Evolutionary conservation across 805 yeast species (phyloP), one percentile per base, ranked within the genome.

Genomic region (Candida ulmi): DNA sequence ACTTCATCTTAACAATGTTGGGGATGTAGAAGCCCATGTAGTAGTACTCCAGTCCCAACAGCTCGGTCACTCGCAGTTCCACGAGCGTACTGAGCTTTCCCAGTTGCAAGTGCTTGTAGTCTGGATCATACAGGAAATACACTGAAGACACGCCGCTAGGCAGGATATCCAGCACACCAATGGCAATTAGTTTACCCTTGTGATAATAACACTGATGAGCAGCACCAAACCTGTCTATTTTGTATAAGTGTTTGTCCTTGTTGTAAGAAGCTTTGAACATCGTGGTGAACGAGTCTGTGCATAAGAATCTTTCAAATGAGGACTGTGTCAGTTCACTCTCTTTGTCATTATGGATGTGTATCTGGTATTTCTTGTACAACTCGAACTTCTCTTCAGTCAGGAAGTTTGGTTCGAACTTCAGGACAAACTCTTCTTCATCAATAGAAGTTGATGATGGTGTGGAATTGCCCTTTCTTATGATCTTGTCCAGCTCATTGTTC

Each of bases 61-160:
- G 57, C 21, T 68, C 47, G 5, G 79, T 64, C 57, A 85, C 54
- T 2, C 74, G 67, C 29, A 86, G 62, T 52, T 88, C 97, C 30
- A 84, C 61, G 21, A 88, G 52, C 0, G 86, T 91, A 44, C 88
- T 79, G 2, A 88, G 56, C 19, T 86, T 86, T 0, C 97, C 97
- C 24, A 88, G 58, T 0, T 86, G 81, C 48, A 80, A 62, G 37
- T 75, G 69, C 5, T 80, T 78, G 54, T 69, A 82, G 39, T 79
- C 90, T 0, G 95, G 93, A 54, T 88, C 90, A 85, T 93, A 87
- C 11, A 88, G 77, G 55, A 90, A 84, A 57, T 90, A 88, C 1
- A 90, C 90, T 0, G 95, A 80, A 0, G 96, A 87, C 0, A 90
- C 58, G 0, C 86, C 83, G 19, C 75, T 59, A 0, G 95, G 95